These are phyloP conservation scores for Backusella luteola DNA, from an alignment of 192 early-diverging fungal species.

Conservation along the genomic window DNA sequence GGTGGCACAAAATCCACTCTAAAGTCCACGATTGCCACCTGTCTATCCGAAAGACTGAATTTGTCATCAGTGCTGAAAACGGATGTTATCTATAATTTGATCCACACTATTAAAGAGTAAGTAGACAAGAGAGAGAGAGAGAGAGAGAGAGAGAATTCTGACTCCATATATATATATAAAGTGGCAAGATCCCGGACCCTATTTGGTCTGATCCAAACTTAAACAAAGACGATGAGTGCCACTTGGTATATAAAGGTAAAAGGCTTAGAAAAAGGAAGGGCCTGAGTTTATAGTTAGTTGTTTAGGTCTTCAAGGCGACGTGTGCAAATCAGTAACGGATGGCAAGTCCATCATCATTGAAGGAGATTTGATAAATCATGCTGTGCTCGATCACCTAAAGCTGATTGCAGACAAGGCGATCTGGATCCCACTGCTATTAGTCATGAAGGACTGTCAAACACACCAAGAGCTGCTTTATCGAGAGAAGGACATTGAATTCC, in stretches of 20 bases:
- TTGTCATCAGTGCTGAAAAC: constrained; percentile 26
- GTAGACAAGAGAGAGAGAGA: background rate
- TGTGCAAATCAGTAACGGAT: constrained; percentile 24
- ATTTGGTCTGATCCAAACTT: constrained; percentile 5
- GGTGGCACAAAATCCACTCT: constrained; percentile 19
- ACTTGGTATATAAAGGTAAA: constrained; percentile 19
- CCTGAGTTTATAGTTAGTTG: background rate
- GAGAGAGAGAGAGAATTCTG: background rate
- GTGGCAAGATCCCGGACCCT: constrained; percentile 1
- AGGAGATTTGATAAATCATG: constrained; percentile 24
- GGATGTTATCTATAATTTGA: constrained; percentile 29
- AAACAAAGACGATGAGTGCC: constrained; percentile 8
- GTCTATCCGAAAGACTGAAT: constrained; percentile 28
- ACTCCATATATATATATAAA: background rate
- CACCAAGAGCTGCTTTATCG: constrained; percentile 10
- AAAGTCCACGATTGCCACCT: constrained; percentile 26
- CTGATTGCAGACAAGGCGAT: background rate
- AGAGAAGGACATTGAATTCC: background rate
- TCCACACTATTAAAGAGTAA: constrained; percentile 31
- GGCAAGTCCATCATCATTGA: constrained; percentile 34
- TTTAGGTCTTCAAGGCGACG: constrained; percentile 19
- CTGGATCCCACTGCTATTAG: constrained; percentile 11
- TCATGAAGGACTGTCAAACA: background rate
- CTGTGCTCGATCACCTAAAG: constrained; percentile 16
- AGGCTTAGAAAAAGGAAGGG: background rate